These are phyloP conservation scores for Helichrysum umbraculigerum DNA, from an alignment of 129 eudicot genomes.

Conservation along the genomic window DNA sequence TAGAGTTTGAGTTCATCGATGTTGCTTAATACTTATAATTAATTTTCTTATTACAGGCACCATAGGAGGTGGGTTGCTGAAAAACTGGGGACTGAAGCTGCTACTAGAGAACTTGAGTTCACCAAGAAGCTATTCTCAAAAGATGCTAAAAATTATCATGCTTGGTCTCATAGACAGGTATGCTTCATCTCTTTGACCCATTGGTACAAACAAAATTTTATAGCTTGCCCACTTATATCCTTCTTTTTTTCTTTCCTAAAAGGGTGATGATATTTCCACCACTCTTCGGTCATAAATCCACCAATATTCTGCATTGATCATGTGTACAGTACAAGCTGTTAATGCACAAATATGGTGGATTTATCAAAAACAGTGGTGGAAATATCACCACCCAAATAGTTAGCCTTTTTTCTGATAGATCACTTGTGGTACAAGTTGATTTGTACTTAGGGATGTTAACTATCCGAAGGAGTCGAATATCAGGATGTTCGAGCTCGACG, in stretches of 20 bases:
- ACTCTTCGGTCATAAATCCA: too few species aligned
- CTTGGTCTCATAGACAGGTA: constrained; percentile 99
- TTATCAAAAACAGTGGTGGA: too few species aligned
- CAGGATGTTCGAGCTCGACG: too few species aligned
- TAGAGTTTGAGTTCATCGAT: constrained; percentile 17
- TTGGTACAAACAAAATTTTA: neutral
- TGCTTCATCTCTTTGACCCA: neutral
- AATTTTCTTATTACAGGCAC: constrained; percentile 61
- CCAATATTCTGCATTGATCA: too few species aligned
- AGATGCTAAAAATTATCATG: constrained; percentile 97
- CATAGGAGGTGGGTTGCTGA: constrained; percentile 99
- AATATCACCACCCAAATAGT: too few species aligned
- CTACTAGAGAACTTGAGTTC: constrained; percentile 69
- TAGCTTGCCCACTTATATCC: neutral
- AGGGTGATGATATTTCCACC: too few species aligned
- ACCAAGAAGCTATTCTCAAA: constrained; percentile 64
- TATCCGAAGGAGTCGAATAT: too few species aligned
- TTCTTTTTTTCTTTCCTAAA: neutral
- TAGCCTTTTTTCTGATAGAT: neutral
- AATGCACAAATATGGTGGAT: too few species aligned
- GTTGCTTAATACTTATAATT: neutral
- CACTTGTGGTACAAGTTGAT: neutral
- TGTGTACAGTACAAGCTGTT: too few species aligned
- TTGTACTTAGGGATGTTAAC: neutral
- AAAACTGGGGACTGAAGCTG: constrained; percentile 69